Conservation (phyloP, 768 basidiomycete species). For the Amanita pseudoporphyria region DNA sequence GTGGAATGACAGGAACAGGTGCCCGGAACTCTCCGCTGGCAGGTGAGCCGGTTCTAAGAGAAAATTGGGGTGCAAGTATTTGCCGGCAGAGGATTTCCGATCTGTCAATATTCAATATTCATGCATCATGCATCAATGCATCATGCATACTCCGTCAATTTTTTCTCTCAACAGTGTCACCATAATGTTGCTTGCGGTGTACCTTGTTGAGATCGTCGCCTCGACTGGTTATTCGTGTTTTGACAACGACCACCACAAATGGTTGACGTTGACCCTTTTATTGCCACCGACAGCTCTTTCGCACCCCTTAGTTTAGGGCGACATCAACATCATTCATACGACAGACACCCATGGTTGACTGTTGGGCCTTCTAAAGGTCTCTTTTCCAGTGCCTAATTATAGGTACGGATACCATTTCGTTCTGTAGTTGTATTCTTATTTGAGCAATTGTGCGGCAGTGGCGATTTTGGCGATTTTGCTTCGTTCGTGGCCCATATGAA, state of each 20-base stretch:
- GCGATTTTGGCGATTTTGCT: constrained; percentile 64
- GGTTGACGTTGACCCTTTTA: constrained; percentile 31
- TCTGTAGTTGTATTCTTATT: neutral
- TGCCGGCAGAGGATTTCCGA: no score
- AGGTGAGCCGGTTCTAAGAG: no score
- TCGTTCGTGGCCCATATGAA: constrained; percentile 87
- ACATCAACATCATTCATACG: constrained; percentile 80
- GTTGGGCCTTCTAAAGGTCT: constrained; percentile 70
- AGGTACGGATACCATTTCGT: constrained; percentile 25
- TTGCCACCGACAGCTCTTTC: constrained; percentile 44
- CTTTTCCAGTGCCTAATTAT: constrained; percentile 71
- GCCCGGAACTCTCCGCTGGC: no score
- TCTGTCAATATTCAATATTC: no score
- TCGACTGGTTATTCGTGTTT: constrained; percentile 14
- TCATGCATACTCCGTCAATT: no score
- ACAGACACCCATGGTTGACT: constrained; percentile 72
- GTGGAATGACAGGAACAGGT: no score
- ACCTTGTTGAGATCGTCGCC: neutral
- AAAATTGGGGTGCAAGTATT: no score
- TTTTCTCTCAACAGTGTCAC: no score
- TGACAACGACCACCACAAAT: constrained; percentile 20
- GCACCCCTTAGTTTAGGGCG: constrained; percentile 73
- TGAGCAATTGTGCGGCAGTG: constrained; percentile 16
- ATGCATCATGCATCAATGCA: no score
- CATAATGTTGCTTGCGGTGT: neutral